Base-by-base conservation (phyloP, 805 yeast species). In the Barnettozyma botsteinii region DNA sequence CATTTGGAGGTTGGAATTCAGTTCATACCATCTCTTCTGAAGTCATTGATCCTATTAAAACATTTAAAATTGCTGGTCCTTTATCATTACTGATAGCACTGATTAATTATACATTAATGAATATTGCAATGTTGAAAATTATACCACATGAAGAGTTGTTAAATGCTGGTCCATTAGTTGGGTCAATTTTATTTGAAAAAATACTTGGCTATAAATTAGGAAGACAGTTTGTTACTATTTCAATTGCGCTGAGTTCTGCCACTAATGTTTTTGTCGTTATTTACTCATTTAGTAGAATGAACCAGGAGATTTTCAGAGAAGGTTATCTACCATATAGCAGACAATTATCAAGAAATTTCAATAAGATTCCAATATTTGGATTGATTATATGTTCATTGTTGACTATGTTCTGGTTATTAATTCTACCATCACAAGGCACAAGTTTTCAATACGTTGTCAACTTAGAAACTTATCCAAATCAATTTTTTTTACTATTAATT, bases 271-370 rank as follows among this genome's bases (percentile, higher is more conserved):
- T 77, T 55, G 84, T 79, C 10, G 81, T 76, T 1, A 48, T 77
- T 14, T 79, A 78, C 53, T 69, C 78, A 5, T 63, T 75, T 10
- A 75, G 83, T 0, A 64, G 86, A 52, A 72, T 75, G 63, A 75
- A 75, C 46, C 86, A 79, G 53, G 85, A 79, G 55, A 73, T 74
- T 5, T 77, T 79, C 48, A 63, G 81, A 41, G 84, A 78, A 49
- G 85, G 85, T 0, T 74, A 66, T 41, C 51, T 78, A 12, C 86
- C 86, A 9, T 73, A 64, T 41, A 69, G 80, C 4, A 52, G 50
- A 18, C 47, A 62, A 24, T 62, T 78, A 70, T 75, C 82, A 1
- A 69, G 75, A 7, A 78, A 78, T 46, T 66, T 69, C 65, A 80
- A 56, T 42, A 73, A 72, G 17, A 75, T 81, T 2, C 85, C 86